Evolutionary conservation across 2,329 filamentous ascomycete species (phyloP), one percentile per base, ranked within the genome.

Genomic region (Aspergillus spinulosporus): DNA sequence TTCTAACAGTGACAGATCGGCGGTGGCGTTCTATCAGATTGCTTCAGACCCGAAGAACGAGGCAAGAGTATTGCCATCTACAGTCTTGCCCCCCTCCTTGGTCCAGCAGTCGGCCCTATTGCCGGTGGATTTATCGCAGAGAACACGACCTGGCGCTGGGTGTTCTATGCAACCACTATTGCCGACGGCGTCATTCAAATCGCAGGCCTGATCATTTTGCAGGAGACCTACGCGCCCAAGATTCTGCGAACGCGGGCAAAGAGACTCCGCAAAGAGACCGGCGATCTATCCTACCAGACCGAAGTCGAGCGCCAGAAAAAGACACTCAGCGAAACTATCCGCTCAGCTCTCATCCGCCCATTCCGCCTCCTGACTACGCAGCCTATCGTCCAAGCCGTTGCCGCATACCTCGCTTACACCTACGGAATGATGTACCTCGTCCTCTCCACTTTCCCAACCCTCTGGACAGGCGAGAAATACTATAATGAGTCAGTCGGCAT

Each of bases 121-220:
- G 80, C 80, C 0, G 86, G 86, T 7, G 86, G 84, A 0, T 89
- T 85, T 66, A 84, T 89, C 26, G 78, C 84, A 0, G 74, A 87
- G 63, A 59, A 82, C 76, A 83, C 80, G 5, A 84, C 81, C 1
- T 91, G 88, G 88, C 80, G 87, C 37, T 91, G 88, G 88, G 82
- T 84, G 5, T 91, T 90, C 74, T 89, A 82, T 73, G 78, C 84
- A 0, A 88, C 85, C 0, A 83, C 84, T 1, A 86, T 89, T 55
- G 76, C 77, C 28, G 84, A 85, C 55, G 86, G 78, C 1, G 57
- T 83, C 9, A 82, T 90, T 49, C 86, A 89, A 67, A 57, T 80
- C 8, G 73, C 80, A 5, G 87, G 87, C 4, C 69, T 89, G 48
- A 82, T 86, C 68, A 80, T 86, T 61, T 77, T 86, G 1, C 78